Base-by-base conservation (phyloP, 1,139 yeast species). In the Saccharomyces pastorianus region DNA sequence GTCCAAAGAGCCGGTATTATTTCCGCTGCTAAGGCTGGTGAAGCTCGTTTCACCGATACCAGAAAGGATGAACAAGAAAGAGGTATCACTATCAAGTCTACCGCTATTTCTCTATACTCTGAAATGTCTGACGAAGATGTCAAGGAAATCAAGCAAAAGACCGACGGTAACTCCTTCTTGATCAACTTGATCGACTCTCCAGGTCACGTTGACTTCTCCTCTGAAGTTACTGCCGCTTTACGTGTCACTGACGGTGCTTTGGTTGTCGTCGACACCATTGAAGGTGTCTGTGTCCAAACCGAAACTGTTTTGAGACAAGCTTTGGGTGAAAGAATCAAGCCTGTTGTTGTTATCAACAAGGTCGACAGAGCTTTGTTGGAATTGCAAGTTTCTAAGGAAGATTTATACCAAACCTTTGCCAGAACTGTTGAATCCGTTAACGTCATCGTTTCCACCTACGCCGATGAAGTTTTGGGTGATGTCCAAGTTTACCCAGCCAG, bases 181-280 rank as follows among this genome's bases (percentile, higher is more conserved):
- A 83, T 93, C 71, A 93, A 93, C 88, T 84, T 93, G 85, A 93
- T 93, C 72, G 99, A 93, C 79, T 93, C 99, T 69, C 99, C 99
- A 79, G 99, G 99, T 87, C 99, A 93, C 98, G 98, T 93, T 84
- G 99, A 93, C 82, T 93, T 93, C 93, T 91, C 98, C 64, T 93
- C 99, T 70, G 99, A 93, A 81, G 99, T 93, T 73, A 93, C 99
- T 73, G 98, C 99, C 71, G 99, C 99, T 78, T 85, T 93, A 76
- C 93, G 99, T 84, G 98, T 93, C 72, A 93, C 98, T 69, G 99
- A 93, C 76, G 99, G 99, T 89, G 99, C 99, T 74, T 85, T 93
- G 75, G 99, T 93, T 71, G 99, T 93, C 71, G 99, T 93, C 75
- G 99, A 93, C 79, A 84, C 95, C 80, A 90, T 93, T 75, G 99